phyloP scores from a whole-genome alignment of 2,329 filamentous ascomycete genomes.

The Xylaria sp. region DNA sequence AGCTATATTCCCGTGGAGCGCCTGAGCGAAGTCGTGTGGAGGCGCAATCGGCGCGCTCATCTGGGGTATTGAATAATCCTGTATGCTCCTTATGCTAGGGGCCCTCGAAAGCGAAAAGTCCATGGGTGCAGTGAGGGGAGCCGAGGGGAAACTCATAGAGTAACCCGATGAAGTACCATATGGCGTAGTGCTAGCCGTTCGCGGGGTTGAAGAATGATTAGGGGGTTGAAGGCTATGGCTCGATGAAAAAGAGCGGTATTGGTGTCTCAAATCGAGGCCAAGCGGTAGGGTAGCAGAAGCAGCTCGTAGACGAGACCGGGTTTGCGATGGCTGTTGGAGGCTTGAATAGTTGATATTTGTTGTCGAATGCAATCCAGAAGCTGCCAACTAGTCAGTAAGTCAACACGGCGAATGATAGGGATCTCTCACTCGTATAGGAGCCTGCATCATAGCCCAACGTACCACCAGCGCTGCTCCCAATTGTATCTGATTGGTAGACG shows the following conservation, averaged over 20 bases:
- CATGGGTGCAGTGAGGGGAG: slow-evolving; percentile 59
- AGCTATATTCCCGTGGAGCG: slow-evolving; percentile 51
- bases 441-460: slow-evolving; percentile 56
- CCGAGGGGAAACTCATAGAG: slow-evolving; percentile 57
- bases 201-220: slow-evolving; percentile 41
- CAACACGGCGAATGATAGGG: neutral
- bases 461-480: slow-evolving; percentile 48
- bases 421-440: slow-evolving; percentile 57
- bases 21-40: slow-evolving; percentile 57
- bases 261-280: slow-evolving; percentile 41
- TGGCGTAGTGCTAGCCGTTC: slow-evolving; percentile 48
- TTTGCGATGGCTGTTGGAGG: slow-evolving; percentile 52
- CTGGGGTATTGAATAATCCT: slow-evolving; percentile 59
- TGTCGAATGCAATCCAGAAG: slow-evolving; percentile 52
- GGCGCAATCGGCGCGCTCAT: slow-evolving; percentile 61
- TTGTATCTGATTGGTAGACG: slow-evolving; percentile 57
- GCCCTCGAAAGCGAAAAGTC: slow-evolving; percentile 57
- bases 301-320: slow-evolving; percentile 55
- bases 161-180: slow-evolving; percentile 52
- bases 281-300: slow-evolving; percentile 45
- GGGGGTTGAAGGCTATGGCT: slow-evolving; percentile 39
- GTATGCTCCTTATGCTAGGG: slow-evolving; percentile 44
- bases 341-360: slow-evolving; percentile 57
- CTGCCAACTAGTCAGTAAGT: slow-evolving; percentile 41
- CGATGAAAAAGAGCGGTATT: slow-evolving; percentile 41